A percentile compares a stretch with the other conserved stretches of the same genome.
Evolutionary conservation across 345 rosid species (phyloP).

Genomic region (Ricinus communis): DNA sequence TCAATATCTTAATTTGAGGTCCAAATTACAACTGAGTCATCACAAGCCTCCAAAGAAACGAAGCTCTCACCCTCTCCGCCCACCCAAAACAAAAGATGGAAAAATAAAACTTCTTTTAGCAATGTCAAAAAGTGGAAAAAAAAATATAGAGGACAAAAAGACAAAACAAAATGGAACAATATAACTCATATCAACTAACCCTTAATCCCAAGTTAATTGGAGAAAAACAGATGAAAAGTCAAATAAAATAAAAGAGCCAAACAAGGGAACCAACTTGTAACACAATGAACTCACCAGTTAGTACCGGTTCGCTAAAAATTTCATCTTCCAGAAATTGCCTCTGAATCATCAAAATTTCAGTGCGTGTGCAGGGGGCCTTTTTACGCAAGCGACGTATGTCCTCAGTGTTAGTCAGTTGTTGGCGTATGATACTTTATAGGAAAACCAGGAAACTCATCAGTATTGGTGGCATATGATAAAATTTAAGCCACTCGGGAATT

Average conservation of each 20-base stretch:
- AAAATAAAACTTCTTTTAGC: too few relatives aligned
- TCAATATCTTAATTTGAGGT: too few relatives aligned
- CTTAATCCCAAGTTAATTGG: too few relatives aligned
- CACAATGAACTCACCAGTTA: slow-evolving; percentile 64
- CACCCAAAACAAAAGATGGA: too few relatives aligned
- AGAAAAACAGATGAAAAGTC: background rate
- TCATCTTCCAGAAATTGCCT: slow-evolving; percentile 77
- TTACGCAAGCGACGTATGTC: slow-evolving; percentile 90
- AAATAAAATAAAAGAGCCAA: background rate
- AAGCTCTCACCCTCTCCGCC: too few relatives aligned
- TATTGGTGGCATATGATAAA: slow-evolving; percentile 1
- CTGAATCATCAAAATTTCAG: slow-evolving; percentile 83
- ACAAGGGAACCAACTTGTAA: slow-evolving; percentile 14
- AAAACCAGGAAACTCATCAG: slow-evolving; percentile 30
- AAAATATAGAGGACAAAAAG: background rate
- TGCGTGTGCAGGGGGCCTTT: slow-evolving; percentile 95
- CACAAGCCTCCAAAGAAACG: too few relatives aligned
- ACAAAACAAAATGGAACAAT: background rate
- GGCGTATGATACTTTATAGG: slow-evolving; percentile 72
- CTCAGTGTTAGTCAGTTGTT: slow-evolving; percentile 81
- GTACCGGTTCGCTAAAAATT: slow-evolving; percentile 57
- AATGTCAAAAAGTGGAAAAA: too few relatives aligned
- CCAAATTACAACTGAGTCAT: too few relatives aligned
- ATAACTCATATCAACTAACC: too few relatives aligned
- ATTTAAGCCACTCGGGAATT: background rate